Evolutionary conservation across 2,329 filamentous ascomycete genomes (phyloP), one percentile per base, ranked within the genome.

Genomic region (Diaporthe eres): DNA sequence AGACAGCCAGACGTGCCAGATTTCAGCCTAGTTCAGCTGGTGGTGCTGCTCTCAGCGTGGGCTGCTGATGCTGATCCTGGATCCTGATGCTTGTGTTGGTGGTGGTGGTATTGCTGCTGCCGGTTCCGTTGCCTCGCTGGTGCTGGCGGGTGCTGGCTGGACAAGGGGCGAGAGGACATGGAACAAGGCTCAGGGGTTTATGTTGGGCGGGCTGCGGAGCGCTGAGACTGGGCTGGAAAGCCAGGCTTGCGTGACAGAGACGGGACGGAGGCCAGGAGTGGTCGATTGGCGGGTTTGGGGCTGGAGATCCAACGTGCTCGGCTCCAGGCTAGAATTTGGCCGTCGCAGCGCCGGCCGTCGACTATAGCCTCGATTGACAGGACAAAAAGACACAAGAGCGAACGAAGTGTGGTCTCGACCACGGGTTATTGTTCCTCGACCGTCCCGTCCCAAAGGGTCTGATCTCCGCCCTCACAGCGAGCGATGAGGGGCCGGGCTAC

Each of bases 131-230:
- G 3, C 25, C 53, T 31, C 10, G 34, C 31, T 63, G 39, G 7
- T 47, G 60, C 60, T 47, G 60, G 57, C 9, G 22, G 25, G 37
- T 34, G 34, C 22, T 60, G 15, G 60, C 60, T 65, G 70, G n/a
- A 65, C 58, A 61, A 73, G 71, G 58, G 71, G 42, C 61, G 42
- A 28, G 61, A 67, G 58, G 15, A 44, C 31, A 55, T 57, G 71
- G 71, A 57, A 73, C 71, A 73, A 55, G 71, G 58, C 71, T 65
- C 71, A 73, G 71, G 71, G 71, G 71, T 55, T 65, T 65, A 13
- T 42, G 55, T 22, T 51, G 44, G 57, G 57, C 44, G 42, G 31
- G 71, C 44, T 73, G 58, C 22, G 49, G 39, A 57, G 58, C 34
- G 34, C 37, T 61, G 58, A 65, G 71, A 65, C 61, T 65, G 55